A percentile compares a stretch with the other conserved stretches of the same genome.
Evolutionary conservation across 2,329 filamentous ascomycete species (phyloP).

Genomic region (Aspergillus sergii): DNA sequence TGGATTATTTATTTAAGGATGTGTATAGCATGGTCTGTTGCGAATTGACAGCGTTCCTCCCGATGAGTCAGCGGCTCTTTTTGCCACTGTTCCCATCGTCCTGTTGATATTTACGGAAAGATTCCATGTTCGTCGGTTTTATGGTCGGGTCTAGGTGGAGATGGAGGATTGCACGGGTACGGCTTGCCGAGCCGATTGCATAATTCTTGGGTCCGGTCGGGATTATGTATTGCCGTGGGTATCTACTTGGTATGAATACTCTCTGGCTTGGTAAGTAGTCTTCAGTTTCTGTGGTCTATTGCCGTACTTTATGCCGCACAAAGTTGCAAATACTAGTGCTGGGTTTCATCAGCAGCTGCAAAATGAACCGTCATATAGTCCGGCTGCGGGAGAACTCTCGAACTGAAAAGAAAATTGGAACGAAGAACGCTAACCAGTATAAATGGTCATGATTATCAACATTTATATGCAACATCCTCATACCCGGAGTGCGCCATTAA

Average conservation of each 20-base stretch:
- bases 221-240: not conserved
- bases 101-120: not conserved
- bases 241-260: not conserved
- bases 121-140: not conserved
- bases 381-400: not conserved
- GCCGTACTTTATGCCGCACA: not conserved
- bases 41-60: not conserved
- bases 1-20: not conserved
- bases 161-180: not conserved
- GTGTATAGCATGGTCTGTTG: not conserved
- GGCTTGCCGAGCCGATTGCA: not conserved
- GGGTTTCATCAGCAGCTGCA: not conserved
- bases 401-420: not conserved
- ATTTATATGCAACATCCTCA: conserved; percentile 3
- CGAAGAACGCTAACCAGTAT: not conserved
- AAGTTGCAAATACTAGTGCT: not conserved
- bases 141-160: not conserved
- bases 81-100: not conserved
- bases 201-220: not conserved
- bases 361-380: not conserved
- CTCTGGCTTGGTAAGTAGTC: not conserved
- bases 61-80: not conserved
- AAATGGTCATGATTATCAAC: not conserved
- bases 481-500: not conserved
- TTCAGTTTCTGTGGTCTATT: not conserved